Percentiles rank a stretch among this genome's conserved stretches.
These are phyloP conservation scores for Phylloporus scabripes DNA, from an alignment of 768 basidiomycete genomes.

Conservation along the genomic window DNA sequence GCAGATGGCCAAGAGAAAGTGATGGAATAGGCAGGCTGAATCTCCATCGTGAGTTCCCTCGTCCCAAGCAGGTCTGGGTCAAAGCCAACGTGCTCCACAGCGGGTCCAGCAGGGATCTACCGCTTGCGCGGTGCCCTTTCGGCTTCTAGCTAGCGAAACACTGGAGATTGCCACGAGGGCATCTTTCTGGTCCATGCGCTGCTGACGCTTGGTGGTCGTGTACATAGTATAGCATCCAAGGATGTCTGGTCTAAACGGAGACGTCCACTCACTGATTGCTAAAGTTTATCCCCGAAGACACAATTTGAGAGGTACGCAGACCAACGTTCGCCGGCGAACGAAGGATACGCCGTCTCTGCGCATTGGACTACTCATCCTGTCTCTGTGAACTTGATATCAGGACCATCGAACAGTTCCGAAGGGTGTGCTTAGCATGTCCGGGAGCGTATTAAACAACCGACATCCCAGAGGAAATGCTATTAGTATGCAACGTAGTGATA, in stretches of 20 bases:
- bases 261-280: neutral
- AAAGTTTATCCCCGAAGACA: neutral
- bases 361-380: constrained; percentile 35
- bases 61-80: neutral
- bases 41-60: constrained; percentile 4
- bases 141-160: neutral
- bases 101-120: neutral
- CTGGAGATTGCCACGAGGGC: neutral
- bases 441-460: too few relatives aligned
- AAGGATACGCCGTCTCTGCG: constrained; percentile 29
- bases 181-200: neutral
- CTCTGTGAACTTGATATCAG: constrained; percentile 34
- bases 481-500: constrained; percentile 6
- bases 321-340: constrained; percentile 26
- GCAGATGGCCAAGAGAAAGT: constrained; percentile 79
- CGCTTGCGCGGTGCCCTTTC: neutral
- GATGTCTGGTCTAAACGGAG: neutral
- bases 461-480: too few relatives aligned
- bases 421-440: constrained; percentile 30
- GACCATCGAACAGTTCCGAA: constrained; percentile 43
- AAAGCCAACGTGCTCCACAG: neutral
- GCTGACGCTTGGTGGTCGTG: constrained; percentile 2
- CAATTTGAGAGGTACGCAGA: constrained; percentile 15
- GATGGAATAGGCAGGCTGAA: constrained; percentile 13
- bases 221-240: constrained; percentile 8